Base-by-base conservation (phyloP, 768 basidiomycete species). In the Tubosaeta sp. region DNA sequence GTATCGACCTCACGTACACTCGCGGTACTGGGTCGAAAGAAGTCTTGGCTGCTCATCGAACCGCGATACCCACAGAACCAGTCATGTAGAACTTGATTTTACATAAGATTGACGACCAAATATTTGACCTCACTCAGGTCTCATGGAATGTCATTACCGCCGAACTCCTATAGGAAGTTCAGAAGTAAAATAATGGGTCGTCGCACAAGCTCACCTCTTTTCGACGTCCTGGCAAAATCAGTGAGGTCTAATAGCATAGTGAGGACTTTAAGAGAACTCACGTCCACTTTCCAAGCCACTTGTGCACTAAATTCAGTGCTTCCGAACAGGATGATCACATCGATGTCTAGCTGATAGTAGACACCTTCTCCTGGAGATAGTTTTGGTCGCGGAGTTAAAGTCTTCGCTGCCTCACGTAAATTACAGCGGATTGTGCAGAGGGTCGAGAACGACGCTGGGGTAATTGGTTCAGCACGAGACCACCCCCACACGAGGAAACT, bases 241-340 rank as follows among this genome's bases (percentile, higher is more conserved):
- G 32, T 49, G 17, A 49, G 48, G 39, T 10, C 9, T 8, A 16
- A 22, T 25, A 37, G 27, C 22, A 3, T 22, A 22, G 22, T 22
- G 22, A 6, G 32, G 7, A n/a, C 9, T 26, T 19, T 0, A 13
- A 8, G 5, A 13, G n/a, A 19, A 34, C 50, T 44, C 43, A 44
- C 43, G 8, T 50, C n/a, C 33, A 29, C 43, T 12, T 43, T 44
- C 50, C 50, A 50, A 4, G 43, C 50, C 8, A 50, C 50, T 14
- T 50, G 50, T 7, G 50, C 50, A 12, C 34, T 50, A 26, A 37
- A 51, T 85, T 62, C 59, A 1, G 60, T 59, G 25, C 26, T 22
- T 37, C 59, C 59, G 8, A 62, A 61, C 14, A 46, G 46, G 16
- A 58, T 44, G 16, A 61, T 52, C 34, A 61, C 56, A 10, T 48